Base-by-base conservation (phyloP, 495 filamentous ascomycete species). In the Pyrenula massariospora region DNA sequence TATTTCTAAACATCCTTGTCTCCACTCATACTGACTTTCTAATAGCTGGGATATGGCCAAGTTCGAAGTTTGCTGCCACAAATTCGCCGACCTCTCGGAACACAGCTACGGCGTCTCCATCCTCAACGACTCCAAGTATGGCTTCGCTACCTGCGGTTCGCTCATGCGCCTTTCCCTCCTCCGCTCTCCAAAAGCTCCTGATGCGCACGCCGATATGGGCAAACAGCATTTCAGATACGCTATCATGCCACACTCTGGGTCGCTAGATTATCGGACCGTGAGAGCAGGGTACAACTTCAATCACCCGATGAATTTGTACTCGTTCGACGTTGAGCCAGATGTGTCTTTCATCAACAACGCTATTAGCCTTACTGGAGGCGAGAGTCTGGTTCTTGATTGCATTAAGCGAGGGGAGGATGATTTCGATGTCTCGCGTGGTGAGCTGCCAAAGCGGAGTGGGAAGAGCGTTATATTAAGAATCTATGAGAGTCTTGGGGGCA, bases 61-160 rank as follows among this genome's bases (percentile, higher is more conserved):
- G 64, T 98, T 98, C 62, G 93, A 98, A 73, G 93, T 98, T 49
- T 96, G 91, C 80, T 91, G 87, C 69, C 93, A 98, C 73, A 92
- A 89, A 68, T 98, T 87, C 77, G 93, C 93, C n/a, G 93, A 97
- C 68, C 77, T 98, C 54, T 95, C 89, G 2, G 93, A 98, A 66
- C 73, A 89, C 65, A 84, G 83, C 31, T 96, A 95, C 66, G 93
- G 93, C 59, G 88, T 98, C 1, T 90, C 88, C 2, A 87, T 98
- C 61, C 78, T 97, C 25, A 98, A 98, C 68, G 93, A 98, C 66
- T 86, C 81, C 70, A 98, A 98, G 64, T 96, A 96, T 61, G 93
- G 93, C 22, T 98, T 98, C 68, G 93, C 93, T 42, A 95, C 89
- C 21, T 77, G 75, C 53, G 93, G 93, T n/a, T 89, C 84, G 59